Base-by-base conservation (phyloP, 495 filamentous ascomycete species). In the Daldinia vernicosa region DNA sequence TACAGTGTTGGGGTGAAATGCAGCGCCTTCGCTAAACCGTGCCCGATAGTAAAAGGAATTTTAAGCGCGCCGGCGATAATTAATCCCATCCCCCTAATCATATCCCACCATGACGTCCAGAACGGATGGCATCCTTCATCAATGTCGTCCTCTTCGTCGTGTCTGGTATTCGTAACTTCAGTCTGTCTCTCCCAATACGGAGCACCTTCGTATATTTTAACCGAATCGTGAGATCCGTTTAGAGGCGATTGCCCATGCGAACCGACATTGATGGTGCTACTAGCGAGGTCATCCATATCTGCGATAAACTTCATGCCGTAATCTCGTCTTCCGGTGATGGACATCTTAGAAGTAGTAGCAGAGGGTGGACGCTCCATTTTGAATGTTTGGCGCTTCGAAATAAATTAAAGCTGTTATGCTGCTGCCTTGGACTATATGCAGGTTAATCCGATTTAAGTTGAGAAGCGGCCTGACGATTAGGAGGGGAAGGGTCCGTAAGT, bases 1-100 rank as follows among this genome's bases (percentile, higher is more conserved):
- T 91, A 92, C 3, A 92, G 75, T 56, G 84, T 89, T 0, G 90
- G 90, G 1, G 86, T 86, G 70, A 91, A 90, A 69, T 91, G 89
- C 24, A 92, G 89, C 3, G 89, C 88, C 76, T 87, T 89, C 0
- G 89, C 83, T 3, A 91, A 60, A 32, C 83, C 85, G 59, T 91
- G 79, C 0, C 88, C 84, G 40, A 91, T 79, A 52, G 90, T 89
- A 58, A 90, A 85, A 0, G 90, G 90, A 0, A 89, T 82, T 69
- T 85, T 82, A 24, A 89, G 72, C 11, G 76, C 73, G 27, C 82
- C 84, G 33, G 84, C 80, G 3, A 88, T 70, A 6, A 89, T 83
- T 24, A 86, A 80, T 4, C 75, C 73, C 32, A 85, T 70, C 1
- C 85, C 84, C 65, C 83, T 85, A 0, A 64, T 3, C 11, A 74